Conservation (phyloP, 1,284 basidiomycete species). For the Puccinia brachypodii region DNA sequence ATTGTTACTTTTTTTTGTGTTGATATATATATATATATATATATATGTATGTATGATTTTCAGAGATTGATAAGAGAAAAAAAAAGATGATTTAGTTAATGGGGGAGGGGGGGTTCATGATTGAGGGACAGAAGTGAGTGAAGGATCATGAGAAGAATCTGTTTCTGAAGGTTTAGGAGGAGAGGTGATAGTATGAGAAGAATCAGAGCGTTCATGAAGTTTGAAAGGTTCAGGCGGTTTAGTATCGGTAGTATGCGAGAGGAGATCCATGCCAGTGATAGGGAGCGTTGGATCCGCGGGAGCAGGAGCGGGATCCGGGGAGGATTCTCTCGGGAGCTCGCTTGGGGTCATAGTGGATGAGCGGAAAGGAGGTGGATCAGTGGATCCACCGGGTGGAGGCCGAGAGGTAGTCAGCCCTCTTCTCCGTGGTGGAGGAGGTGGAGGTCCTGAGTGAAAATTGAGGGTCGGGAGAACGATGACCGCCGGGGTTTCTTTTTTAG, state of each 20-base stretch:
- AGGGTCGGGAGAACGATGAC: background rate
- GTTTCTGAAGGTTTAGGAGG: background rate
- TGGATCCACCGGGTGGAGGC: background rate
- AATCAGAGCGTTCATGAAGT: constrained; percentile 17
- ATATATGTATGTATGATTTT: too few relatives aligned
- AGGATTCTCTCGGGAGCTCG: background rate
- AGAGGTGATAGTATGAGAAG: background rate
- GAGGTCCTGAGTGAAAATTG: background rate
- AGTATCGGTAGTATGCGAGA: background rate
- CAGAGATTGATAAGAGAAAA: background rate
- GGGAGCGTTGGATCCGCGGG: background rate
- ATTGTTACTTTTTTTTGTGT: too few relatives aligned
- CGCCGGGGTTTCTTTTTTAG: background rate
- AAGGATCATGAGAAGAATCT: background rate
- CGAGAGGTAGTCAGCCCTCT: background rate
- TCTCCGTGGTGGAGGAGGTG: constrained; percentile 8
- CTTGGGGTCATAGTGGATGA: background rate
- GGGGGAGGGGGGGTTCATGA: background rate
- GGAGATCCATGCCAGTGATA: background rate
- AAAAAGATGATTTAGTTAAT: background rate
- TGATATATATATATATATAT: too few relatives aligned
- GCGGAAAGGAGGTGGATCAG: background rate
- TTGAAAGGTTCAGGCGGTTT: constrained; percentile 19
- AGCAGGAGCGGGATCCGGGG: background rate
- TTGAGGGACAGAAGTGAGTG: background rate